Conservation (phyloP, 768 basidiomycete genomes). For the Pisolithus orientalis region DNA sequence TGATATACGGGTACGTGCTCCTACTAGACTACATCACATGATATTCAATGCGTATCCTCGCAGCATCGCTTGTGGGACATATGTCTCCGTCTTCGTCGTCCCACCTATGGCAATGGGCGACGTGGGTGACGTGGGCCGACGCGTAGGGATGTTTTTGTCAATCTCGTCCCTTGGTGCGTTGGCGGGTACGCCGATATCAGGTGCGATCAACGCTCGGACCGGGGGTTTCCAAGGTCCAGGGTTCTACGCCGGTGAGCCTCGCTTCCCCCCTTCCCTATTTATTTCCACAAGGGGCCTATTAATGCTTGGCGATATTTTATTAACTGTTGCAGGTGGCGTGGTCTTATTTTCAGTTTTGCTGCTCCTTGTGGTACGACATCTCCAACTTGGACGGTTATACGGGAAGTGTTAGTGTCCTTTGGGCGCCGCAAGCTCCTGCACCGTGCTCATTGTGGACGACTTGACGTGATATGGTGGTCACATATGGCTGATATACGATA, state of each 20-base stretch:
- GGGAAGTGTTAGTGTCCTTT: neutral
- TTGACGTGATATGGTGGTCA: no score
- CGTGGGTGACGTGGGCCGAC: slow-evolving; percentile 53
- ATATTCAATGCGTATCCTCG: neutral
- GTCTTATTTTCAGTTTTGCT: neutral
- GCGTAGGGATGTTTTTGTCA: slow-evolving; percentile 60
- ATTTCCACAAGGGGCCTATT: no score
- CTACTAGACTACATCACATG: neutral
- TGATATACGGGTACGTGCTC: slow-evolving; percentile 56
- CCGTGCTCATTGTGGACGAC: no score
- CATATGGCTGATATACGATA: no score
- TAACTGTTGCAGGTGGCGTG: neutral
- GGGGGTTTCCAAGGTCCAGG: slow-evolving; percentile 35
- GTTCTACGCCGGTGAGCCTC: neutral
- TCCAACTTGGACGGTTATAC: neutral
- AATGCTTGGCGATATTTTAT: no score
- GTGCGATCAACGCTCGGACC: slow-evolving; percentile 36
- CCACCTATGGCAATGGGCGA: slow-evolving; percentile 60
- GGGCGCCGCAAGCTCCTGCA: no score
- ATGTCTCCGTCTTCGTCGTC: slow-evolving; percentile 47
- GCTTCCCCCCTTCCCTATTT: no score
- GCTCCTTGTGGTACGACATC: neutral
- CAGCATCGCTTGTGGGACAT: slow-evolving; percentile 59
- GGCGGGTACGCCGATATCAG: slow-evolving; percentile 43
- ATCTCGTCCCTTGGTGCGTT: slow-evolving; percentile 57